phyloP scores from a whole-genome alignment of 805 yeast genomes.

The Candida argentea region DNA sequence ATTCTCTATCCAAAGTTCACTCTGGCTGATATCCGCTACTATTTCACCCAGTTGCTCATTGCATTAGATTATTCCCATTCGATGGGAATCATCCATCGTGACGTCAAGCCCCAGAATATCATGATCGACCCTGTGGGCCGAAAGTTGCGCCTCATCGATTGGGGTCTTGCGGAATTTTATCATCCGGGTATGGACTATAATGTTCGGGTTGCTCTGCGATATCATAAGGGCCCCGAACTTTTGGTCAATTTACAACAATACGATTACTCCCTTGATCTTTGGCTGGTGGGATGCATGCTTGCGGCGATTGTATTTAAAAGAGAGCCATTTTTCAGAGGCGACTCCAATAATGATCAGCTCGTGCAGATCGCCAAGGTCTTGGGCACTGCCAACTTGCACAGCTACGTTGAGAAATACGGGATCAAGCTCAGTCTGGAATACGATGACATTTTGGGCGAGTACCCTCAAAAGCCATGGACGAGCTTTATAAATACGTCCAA shows the following conservation, averaged over 20 bases:
- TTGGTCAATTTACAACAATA: slow-evolving; percentile 78
- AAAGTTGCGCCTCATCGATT: slow-evolving; percentile 74
- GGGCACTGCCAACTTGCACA: slow-evolving; percentile 72
- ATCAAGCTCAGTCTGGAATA: slow-evolving; percentile 65
- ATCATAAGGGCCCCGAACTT: slow-evolving; percentile 89
- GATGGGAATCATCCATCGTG: slow-evolving; percentile 93
- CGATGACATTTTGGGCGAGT: slow-evolving; percentile 57
- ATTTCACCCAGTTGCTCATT: slow-evolving; percentile 68
- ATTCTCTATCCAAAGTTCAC: slow-evolving; percentile 70
- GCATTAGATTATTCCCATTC: slow-evolving; percentile 89
- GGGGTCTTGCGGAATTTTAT: slow-evolving; percentile 94
- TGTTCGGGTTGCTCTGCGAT: slow-evolving; percentile 88
- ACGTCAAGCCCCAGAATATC: slow-evolving; percentile 91
- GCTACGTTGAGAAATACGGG: slow-evolving; percentile 62
- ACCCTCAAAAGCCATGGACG: slow-evolving; percentile 80
- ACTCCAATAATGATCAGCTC: slow-evolving; percentile 82
- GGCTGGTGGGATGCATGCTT: slow-evolving; percentile 91
- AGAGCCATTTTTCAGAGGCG: slow-evolving; percentile 90
- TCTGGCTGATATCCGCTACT: slow-evolving; percentile 67
- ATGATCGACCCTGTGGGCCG: slow-evolving; percentile 80
- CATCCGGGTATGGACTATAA: slow-evolving; percentile 85
- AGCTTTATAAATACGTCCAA: slow-evolving; percentile 65
- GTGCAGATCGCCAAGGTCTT: slow-evolving; percentile 81
- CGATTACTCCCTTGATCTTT: slow-evolving; percentile 84
- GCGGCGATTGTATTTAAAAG: slow-evolving; percentile 85